phyloP scores from a whole-genome alignment of 2,329 filamentous ascomycete genomes.

The Sclerotinia borealis region DNA sequence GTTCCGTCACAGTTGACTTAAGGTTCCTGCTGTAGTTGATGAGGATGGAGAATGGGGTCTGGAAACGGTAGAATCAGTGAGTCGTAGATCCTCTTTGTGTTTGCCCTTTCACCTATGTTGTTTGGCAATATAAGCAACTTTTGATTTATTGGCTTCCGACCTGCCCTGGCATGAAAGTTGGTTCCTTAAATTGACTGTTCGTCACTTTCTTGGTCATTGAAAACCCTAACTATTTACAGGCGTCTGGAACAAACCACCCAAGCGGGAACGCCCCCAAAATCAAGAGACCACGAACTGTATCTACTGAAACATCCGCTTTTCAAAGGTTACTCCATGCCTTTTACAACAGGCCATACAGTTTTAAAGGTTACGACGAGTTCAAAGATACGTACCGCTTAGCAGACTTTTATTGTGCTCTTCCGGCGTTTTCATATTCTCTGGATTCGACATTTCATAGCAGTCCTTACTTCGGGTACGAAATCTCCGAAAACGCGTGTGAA shows the following conservation, averaged over 20 bases:
- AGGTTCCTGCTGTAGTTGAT: slow-evolving; percentile 16
- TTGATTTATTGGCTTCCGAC: neutral
- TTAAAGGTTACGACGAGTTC: neutral
- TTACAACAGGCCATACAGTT: slow-evolving; percentile 13
- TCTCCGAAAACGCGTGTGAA: neutral
- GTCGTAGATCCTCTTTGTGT: too few relatives aligned
- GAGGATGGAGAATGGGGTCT: slow-evolving; percentile 16
- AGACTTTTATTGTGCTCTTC: slow-evolving; percentile 16
- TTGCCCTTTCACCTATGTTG: too few relatives aligned
- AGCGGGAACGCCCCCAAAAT: neutral
- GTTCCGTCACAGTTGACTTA: too few relatives aligned
- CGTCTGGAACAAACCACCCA: neutral
- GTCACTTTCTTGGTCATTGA: neutral
- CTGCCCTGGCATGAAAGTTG: neutral
- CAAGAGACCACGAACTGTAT: neutral
- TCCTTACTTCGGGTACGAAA: neutral
- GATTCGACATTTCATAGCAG: neutral
- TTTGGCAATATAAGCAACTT: too few relatives aligned
- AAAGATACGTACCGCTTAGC: slow-evolving; percentile 10
- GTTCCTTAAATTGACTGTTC: neutral
- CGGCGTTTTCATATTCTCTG: neutral
- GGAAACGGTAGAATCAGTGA: neutral
- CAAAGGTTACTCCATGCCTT: slow-evolving; percentile 15
- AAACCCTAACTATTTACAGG: neutral
- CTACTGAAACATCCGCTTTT: slow-evolving; percentile 1